A percentile compares a stretch with the other conserved stretches of the same genome.
These are phyloP conservation scores for Cytospora leucostoma DNA, from an alignment of 2,329 filamentous ascomycete species.

Conservation along the genomic window DNA sequence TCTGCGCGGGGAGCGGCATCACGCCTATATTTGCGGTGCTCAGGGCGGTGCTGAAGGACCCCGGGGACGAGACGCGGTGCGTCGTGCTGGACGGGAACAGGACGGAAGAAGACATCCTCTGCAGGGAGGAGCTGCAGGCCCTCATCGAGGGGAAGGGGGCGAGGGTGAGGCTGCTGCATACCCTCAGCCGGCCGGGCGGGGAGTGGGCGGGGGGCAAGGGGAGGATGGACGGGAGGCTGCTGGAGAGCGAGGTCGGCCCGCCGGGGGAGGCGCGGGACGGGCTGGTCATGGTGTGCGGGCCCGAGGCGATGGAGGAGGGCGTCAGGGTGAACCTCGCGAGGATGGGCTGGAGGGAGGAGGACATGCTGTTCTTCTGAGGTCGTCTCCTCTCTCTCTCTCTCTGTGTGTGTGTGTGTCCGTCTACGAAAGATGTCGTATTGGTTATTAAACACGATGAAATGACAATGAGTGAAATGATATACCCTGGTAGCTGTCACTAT, in stretches of 20 bases:
- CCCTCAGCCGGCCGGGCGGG: conserved; percentile 63
- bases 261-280: conserved; percentile 46
- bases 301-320: conserved; percentile 70
- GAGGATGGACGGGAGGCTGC: conserved; percentile 62
- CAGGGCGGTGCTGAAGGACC: conserved; percentile 68
- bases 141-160: conserved; percentile 56
- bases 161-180: conserved; percentile 67
- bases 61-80: conserved; percentile 65
- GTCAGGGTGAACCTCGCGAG: conserved; percentile 51
- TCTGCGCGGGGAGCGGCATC: conserved; percentile 85
- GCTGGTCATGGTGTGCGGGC: conserved; percentile 79
- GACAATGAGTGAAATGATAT: not conserved
- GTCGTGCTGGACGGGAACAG: conserved; percentile 79
- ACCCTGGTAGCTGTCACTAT: not conserved
- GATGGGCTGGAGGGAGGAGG: conserved; percentile 71
- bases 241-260: conserved; percentile 59
- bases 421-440: not conserved
- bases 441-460: not conserved
- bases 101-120: conserved; percentile 78
- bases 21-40: conserved; percentile 90
- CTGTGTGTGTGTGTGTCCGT: too few relatives aligned
- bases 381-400: too few relatives aligned
- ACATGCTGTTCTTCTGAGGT: conserved; percentile 72
- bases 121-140: conserved; percentile 68
- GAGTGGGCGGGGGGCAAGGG: conserved; percentile 70